A percentile compares a stretch with the other conserved stretches of the same genome.
Conservation (phyloP, 2,329 filamentous ascomycete species). For the Aciculosporium take region DNA sequence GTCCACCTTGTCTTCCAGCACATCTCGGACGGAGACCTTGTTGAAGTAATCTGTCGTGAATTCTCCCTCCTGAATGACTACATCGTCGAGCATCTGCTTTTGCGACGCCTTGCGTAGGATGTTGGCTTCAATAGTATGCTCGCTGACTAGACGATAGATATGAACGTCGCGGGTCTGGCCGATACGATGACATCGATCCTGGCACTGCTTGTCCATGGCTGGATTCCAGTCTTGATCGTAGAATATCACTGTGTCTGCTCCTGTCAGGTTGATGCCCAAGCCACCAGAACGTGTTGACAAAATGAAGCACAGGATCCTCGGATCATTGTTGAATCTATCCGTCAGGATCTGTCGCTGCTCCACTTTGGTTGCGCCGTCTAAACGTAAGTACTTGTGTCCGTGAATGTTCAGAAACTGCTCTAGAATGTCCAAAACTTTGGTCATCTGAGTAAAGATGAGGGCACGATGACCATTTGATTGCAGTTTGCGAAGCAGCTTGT, state of each 20-base stretch:
- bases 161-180: constrained; percentile 95
- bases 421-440: constrained; percentile 90
- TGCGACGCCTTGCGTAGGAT: constrained; percentile 93
- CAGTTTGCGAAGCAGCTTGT: constrained; percentile 69
- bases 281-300: constrained; percentile 88
- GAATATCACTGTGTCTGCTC: constrained; percentile 95
- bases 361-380: constrained; percentile 93
- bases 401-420: constrained; percentile 98
- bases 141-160: constrained; percentile 86
- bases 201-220: constrained; percentile 98
- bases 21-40: constrained; percentile 57
- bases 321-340: constrained; percentile 91
- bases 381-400: constrained; percentile 86
- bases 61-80: constrained; percentile 94
- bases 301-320: constrained; percentile 87
- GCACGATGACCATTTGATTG: constrained; percentile 85
- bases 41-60: constrained; percentile 97
- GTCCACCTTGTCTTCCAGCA: constrained; percentile 47
- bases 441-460: constrained; percentile 99
- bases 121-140: constrained; percentile 95
- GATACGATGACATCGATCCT: constrained; percentile 93
- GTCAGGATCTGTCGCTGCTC: constrained; percentile 92
- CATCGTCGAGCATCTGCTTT: constrained; percentile 94
- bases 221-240: constrained; percentile 99
- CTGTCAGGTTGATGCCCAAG: constrained; percentile 89